A percentile compares a stretch with the other conserved stretches of the same genome.
phyloP scores from a whole-genome alignment of 306 rosid species.

The Biancaea sappan region DNA sequence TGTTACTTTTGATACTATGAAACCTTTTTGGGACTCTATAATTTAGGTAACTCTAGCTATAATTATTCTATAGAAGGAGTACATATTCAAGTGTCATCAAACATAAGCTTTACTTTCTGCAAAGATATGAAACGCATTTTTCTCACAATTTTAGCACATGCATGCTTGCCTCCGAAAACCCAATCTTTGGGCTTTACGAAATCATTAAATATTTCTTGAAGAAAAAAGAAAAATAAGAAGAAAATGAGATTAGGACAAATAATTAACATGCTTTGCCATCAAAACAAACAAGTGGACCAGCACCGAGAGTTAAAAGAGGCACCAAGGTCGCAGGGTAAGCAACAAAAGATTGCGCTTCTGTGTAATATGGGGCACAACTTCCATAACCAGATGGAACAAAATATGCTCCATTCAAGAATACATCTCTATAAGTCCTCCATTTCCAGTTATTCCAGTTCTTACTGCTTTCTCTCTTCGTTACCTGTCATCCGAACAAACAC shows the following conservation, averaged over 20 bases:
- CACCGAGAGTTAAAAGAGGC: slow-evolving; percentile 61
- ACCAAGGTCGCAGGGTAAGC: slow-evolving; percentile 56
- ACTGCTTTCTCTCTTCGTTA: slow-evolving; percentile 69
- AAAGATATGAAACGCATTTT: neutral
- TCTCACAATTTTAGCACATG: neutral
- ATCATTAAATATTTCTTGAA: too few relatives aligned
- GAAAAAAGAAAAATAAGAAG: neutral
- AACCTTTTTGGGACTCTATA: too few relatives aligned
- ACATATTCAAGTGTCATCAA: too few relatives aligned
- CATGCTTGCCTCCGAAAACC: neutral
- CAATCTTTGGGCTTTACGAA: too few relatives aligned
- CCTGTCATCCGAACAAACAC: slow-evolving; percentile 42
- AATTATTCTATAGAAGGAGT: too few relatives aligned
- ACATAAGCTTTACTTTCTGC: too few relatives aligned
- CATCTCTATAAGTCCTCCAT: slow-evolving; percentile 73
- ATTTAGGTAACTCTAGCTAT: too few relatives aligned
- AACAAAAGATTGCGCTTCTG: slow-evolving; percentile 49
- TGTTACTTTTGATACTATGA: too few relatives aligned
- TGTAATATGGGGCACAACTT: slow-evolving; percentile 66
- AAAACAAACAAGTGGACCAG: slow-evolving; percentile 67
- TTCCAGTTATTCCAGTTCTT: slow-evolving; percentile 71
- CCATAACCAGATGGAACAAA: slow-evolving; percentile 89
- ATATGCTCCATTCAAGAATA: slow-evolving; percentile 75
- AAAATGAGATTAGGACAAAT: neutral
- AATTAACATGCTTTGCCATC: slow-evolving; percentile 56